phyloP scores from a whole-genome alignment of 2,329 filamentous ascomycete genomes.

The Fusarium chaquense region DNA sequence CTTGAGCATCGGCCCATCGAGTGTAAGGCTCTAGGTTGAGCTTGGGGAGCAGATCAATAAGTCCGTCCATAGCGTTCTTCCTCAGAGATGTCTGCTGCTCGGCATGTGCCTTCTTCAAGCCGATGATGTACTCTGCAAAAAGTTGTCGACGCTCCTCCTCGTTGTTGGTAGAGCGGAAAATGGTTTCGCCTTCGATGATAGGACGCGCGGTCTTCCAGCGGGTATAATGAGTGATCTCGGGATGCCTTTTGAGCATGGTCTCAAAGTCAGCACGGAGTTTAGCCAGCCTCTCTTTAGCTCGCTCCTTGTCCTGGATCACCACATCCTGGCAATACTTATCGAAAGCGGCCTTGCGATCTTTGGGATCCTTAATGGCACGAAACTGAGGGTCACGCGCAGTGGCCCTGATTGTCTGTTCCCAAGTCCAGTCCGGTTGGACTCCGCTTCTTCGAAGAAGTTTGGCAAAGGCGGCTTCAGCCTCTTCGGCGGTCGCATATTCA shows the following conservation, averaged over 20 bases:
- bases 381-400: slow-evolving; percentile 94
- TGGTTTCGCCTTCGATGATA: slow-evolving; percentile 94
- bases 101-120: slow-evolving; percentile 82
- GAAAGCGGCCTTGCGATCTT: slow-evolving; percentile 89
- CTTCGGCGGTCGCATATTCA: slow-evolving; percentile 82
- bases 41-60: slow-evolving; percentile 80
- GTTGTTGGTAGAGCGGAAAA: slow-evolving; percentile 90
- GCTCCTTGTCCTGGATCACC: slow-evolving; percentile 91
- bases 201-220: slow-evolving; percentile 96
- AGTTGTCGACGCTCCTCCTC: slow-evolving; percentile 89
- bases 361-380: slow-evolving; percentile 91
- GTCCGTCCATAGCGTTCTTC: slow-evolving; percentile 85
- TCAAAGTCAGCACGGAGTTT: slow-evolving; percentile 95
- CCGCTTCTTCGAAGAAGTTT: slow-evolving; percentile 88
- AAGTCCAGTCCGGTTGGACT: slow-evolving; percentile 91
- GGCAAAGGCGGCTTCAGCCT: slow-evolving; percentile 92
- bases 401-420: slow-evolving; percentile 88
- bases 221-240: slow-evolving; percentile 96
- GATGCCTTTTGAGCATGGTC: slow-evolving; percentile 94
- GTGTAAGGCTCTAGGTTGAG: slow-evolving; percentile 93
- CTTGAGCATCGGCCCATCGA: slow-evolving; percentile 91
- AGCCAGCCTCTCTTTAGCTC: slow-evolving; percentile 89
- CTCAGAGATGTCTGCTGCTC: slow-evolving; percentile 79
- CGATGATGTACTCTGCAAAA: slow-evolving; percentile 91
- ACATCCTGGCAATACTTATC: slow-evolving; percentile 95